These are phyloP conservation scores for Colletotrichum sp. DNA, from an alignment of 2,329 filamentous ascomycete genomes.

Conservation along the genomic window DNA sequence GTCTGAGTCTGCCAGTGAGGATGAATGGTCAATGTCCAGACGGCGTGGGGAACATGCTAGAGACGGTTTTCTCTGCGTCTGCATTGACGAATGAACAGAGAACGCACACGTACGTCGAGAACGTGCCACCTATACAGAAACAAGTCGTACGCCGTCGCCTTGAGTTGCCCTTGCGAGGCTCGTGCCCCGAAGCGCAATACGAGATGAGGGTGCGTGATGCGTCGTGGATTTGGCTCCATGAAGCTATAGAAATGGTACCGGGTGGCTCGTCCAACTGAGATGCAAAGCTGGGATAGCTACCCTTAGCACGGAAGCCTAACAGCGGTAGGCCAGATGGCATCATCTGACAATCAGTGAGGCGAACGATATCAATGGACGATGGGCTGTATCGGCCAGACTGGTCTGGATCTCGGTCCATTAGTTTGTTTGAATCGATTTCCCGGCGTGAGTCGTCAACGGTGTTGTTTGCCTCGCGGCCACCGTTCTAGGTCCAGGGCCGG, in stretches of 20 bases:
- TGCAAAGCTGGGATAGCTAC: slow-evolving; percentile 15
- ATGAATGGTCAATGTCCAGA: slow-evolving; percentile 1
- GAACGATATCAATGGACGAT: not conserved
- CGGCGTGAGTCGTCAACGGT: not conserved
- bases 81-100: not conserved
- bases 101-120: not conserved
- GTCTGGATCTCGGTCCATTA: slow-evolving; percentile 6
- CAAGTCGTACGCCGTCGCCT: not conserved
- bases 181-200: not conserved
- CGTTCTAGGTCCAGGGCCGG: slow-evolving; percentile 1
- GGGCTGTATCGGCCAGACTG: not conserved
- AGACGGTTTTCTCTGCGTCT: not conserved
- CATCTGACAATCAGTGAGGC: not conserved
- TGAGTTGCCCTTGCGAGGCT: not conserved
- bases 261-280: not conserved
- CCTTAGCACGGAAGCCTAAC: not conserved
- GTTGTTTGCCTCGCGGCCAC: not conserved
- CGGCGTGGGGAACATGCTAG: not conserved
- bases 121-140: not conserved
- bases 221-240: not conserved
- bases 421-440: not conserved
- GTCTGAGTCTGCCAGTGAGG: not conserved
- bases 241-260: not conserved
- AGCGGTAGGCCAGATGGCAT: not conserved
- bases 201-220: not conserved